A percentile compares a stretch with the other conserved stretches of the same genome.
Evolutionary conservation across 768 basidiomycete species (phyloP).

Genomic region (Asterophora lycoperdoides): DNA sequence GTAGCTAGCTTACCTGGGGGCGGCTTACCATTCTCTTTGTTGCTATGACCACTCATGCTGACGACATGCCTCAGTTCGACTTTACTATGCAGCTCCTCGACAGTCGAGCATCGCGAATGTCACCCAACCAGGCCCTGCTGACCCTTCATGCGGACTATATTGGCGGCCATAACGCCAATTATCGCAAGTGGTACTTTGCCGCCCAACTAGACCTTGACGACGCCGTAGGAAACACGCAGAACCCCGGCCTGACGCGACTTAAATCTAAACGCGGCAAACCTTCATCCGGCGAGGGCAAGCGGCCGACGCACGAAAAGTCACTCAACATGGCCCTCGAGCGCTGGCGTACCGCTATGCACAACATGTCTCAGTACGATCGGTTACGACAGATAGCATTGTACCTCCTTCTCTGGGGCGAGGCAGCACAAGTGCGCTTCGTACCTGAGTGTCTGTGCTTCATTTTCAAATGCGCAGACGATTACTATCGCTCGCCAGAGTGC

Average conservation of each 20-base stretch:
- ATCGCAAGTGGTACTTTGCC: constrained; percentile 99
- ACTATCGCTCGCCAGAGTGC: constrained; percentile 98
- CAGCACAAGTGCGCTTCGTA: constrained; percentile 93
- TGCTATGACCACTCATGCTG: too few relatives aligned
- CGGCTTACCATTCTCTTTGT: too few relatives aligned
- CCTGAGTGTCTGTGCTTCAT: constrained; percentile 99
- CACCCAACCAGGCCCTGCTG: constrained; percentile 89
- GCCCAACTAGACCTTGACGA: constrained; percentile 98
- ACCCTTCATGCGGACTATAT: constrained; percentile 99
- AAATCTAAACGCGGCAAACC: constrained; percentile 53
- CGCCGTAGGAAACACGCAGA: constrained; percentile 88
- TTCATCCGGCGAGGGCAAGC: constrained; percentile 27
- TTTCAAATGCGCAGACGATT: constrained; percentile 99
- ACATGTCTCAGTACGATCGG: constrained; percentile 97
- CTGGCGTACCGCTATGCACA: constrained; percentile 98
- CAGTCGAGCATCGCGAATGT: constrained; percentile 95
- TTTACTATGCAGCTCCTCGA: constrained; percentile 97
- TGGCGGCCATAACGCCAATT: constrained; percentile 96
- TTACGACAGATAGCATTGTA: constrained; percentile 94
- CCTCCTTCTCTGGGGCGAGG: constrained; percentile 97
- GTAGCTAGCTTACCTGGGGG: too few relatives aligned
- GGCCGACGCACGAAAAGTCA: constrained; percentile 53
- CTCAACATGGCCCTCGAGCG: constrained; percentile 83
- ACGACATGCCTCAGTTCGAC: constrained; percentile 62
- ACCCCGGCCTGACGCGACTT: constrained; percentile 85